These are phyloP conservation scores for Lichenothelia convexa DNA, from an alignment of 495 filamentous ascomycete genomes.

Conservation along the genomic window DNA sequence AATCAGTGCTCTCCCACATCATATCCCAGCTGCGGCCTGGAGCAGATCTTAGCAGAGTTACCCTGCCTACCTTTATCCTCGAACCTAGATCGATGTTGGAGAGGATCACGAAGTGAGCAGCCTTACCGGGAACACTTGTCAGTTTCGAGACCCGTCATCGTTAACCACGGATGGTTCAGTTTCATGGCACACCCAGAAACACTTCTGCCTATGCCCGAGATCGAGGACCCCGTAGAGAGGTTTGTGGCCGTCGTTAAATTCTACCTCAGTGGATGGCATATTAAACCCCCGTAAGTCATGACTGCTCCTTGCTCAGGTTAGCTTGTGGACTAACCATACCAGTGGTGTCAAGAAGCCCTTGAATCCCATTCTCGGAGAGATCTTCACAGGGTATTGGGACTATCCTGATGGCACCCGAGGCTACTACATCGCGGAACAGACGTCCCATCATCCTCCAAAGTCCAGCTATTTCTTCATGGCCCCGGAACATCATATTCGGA, in stretches of 20 bases:
- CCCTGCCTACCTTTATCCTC: constrained; percentile 91
- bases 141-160: neutral
- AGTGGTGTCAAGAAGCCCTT: constrained; percentile 97
- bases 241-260: constrained; percentile 95
- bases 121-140: neutral
- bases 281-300: constrained; percentile 72
- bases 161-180: constrained; percentile 28
- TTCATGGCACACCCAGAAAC: constrained; percentile 99
- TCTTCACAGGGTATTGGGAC: constrained; percentile 90
- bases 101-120: constrained; percentile 75
- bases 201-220: constrained; percentile 65
- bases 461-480: constrained; percentile 99
- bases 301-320: neutral
- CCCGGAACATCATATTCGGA: constrained; percentile 81
- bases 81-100: constrained; percentile 97
- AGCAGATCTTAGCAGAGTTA: constrained; percentile 85
- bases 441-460: constrained; percentile 94
- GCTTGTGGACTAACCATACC: constrained; percentile 1
- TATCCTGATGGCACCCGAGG: constrained; percentile 69
- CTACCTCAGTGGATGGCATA: constrained; percentile 97
- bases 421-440: constrained; percentile 95
- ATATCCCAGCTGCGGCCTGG: constrained; percentile 92
- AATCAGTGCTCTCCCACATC: constrained; percentile 72
- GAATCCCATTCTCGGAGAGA: constrained; percentile 92
- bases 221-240: constrained; percentile 77